Evolutionary conservation across 768 basidiomycete genomes (phyloP), one percentile per base, ranked within the genome.

Genomic region (Paxillus ammoniavirescens): DNA sequence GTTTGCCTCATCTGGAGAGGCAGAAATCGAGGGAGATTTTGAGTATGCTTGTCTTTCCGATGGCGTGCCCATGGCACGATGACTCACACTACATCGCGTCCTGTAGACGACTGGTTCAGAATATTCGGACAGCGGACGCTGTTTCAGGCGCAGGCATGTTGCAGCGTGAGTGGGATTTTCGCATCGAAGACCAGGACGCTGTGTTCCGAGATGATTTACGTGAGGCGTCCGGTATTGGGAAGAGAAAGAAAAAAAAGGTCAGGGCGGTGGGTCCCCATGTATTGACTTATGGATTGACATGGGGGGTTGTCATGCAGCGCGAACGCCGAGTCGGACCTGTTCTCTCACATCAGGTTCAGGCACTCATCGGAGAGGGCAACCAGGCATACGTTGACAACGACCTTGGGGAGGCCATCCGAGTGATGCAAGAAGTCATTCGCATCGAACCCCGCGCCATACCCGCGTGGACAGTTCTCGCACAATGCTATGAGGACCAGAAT

Each of bases 351-450:
- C 83, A 90, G 70, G 87, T 89, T 12, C 79, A 79, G 48, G 75
- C 81, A 1, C 73, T 96, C 15, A 83, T 98, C 47, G 92, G 93
- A 26, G 84, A 88, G 50, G 95, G 91, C 18, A 95, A 94, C 65
- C 83, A 89, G 62, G 88, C 89, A 2, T 97, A 91, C 68, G 82
- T 95, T 47, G 82, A 87, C 61, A 81, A 75, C 55, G 72, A 91
- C 51, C 72, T 84, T 8, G 71, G 76, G 2, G 79, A 87, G 59
- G 87, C 93, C 1, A 84, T 93, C 35, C 81, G 83, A 17, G 79
- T 87, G 23, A 90, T 94, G 82, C 86, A 88, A 65, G 93, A 98
- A 65, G 91, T 97, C 59, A 93, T 99, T 50, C 83, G 92, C 8
- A 91, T 94, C 52, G 96, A 99, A 66, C 93, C 95, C 2, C 82